phyloP scores from a whole-genome alignment of 305 asterid genomes.

The Coffea humblotiana region DNA sequence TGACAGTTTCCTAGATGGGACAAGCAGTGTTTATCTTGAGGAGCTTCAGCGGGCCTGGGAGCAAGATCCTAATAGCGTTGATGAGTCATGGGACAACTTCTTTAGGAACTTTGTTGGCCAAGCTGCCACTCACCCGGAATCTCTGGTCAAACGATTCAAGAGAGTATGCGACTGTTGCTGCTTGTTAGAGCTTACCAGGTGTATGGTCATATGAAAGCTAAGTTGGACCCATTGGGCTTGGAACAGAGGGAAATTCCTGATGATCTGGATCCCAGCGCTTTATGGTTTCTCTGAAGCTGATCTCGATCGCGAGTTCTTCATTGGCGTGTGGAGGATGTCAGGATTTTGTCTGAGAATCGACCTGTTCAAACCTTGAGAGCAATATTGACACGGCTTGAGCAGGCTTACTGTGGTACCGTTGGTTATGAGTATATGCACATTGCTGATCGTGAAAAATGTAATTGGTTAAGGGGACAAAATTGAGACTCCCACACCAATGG shows the following conservation, averaged over 20 bases:
- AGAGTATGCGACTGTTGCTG: constrained; percentile 89
- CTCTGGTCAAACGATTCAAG: constrained; percentile 98
- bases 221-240: constrained; percentile 78
- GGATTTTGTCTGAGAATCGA: constrained; percentile 96
- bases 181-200: constrained; percentile 96
- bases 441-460: constrained; percentile 84
- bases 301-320: constrained; percentile 89
- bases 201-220: constrained; percentile 95
- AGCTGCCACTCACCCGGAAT: constrained; percentile 86
- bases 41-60: constrained; percentile 99
- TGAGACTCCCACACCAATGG: constrained; percentile 80
- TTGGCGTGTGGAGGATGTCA: constrained; percentile 94
- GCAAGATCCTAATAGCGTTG: constrained; percentile 90
- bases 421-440: constrained; percentile 98
- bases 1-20: constrained; percentile 90
- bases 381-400: constrained; percentile 81
- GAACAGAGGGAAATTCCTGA: constrained; percentile 76
- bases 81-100: constrained; percentile 97
- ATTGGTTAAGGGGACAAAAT: constrained; percentile 95
- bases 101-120: constrained; percentile 96
- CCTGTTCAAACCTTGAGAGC: constrained; percentile 91
- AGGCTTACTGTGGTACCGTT: constrained; percentile 89
- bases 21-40: constrained; percentile 96
- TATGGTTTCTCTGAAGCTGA: constrained; percentile 94
- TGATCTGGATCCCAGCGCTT: constrained; percentile 78